phyloP scores from a whole-genome alignment of 768 basidiomycete genomes.

The Favolaschia claudopus region DNA sequence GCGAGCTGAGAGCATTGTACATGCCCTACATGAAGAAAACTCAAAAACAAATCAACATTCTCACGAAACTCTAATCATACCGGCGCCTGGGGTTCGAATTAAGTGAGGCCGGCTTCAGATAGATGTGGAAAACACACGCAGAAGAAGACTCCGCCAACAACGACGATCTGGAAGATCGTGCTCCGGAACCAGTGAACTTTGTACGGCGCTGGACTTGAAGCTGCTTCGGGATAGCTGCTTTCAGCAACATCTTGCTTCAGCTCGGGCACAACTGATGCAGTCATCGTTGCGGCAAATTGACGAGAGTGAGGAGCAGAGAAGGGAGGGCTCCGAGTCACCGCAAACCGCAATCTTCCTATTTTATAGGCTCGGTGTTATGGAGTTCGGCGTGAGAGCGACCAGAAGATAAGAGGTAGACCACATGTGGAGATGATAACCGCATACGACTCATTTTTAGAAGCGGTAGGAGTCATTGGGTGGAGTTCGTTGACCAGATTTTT shows the following conservation, averaged over 20 bases:
- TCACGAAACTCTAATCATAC: slow-evolving; percentile 15
- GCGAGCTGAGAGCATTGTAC: slow-evolving; percentile 41
- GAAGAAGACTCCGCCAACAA: slow-evolving; percentile 43
- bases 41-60: background rate
- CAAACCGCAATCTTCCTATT: too few relatives aligned
- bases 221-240: background rate
- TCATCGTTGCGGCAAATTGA: background rate
- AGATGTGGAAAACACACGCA: slow-evolving; percentile 28
- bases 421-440: too few relatives aligned
- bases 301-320: background rate
- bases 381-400: background rate
- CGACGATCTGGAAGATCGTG: slow-evolving; percentile 40
- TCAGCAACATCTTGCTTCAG: slow-evolving; percentile 7
- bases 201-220: slow-evolving; percentile 6
- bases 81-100: slow-evolving; percentile 30
- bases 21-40: slow-evolving; percentile 29
- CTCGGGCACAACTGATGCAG: slow-evolving; percentile 17
- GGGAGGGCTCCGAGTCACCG: too few relatives aligned
- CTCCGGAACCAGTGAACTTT: slow-evolving; percentile 41
- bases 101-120: background rate
- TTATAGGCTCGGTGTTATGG: background rate
- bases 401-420: too few relatives aligned
- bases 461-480: too few relatives aligned
- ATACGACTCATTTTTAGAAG: too few relatives aligned
- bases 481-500: too few relatives aligned